Evolutionary conservation across 192 early-diverging fungal genomes (phyloP).

Genomic region (Dimargaris xerosporica): DNA sequence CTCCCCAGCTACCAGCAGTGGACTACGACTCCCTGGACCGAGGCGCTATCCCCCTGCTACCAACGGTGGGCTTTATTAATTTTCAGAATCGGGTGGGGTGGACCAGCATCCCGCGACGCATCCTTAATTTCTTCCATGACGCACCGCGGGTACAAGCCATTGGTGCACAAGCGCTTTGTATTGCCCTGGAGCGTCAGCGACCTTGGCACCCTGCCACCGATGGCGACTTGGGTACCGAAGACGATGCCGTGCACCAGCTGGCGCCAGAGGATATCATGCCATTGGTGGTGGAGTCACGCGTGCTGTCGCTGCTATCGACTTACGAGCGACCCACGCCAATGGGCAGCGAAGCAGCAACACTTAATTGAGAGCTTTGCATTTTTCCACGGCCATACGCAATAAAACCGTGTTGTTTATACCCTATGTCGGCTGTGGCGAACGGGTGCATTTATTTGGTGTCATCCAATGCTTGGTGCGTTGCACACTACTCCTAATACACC

Average conservation of each 20-base stretch:
- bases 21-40: slow-evolving; percentile 13
- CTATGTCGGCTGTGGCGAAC: too few relatives aligned
- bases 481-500: too few relatives aligned
- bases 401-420: too few relatives aligned
- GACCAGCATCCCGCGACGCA: slow-evolving; percentile 24
- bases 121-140: slow-evolving; percentile 24
- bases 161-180: slow-evolving; percentile 20
- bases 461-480: too few relatives aligned
- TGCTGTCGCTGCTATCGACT: not conserved
- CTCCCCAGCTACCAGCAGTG: not conserved
- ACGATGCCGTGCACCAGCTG: slow-evolving; percentile 8
- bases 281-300: not conserved
- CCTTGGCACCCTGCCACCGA: slow-evolving; percentile 16
- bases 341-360: too few relatives aligned
- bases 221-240: slow-evolving; percentile 15
- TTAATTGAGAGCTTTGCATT: too few relatives aligned
- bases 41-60: slow-evolving; percentile 17
- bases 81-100: slow-evolving; percentile 29
- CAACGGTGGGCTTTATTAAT: slow-evolving; percentile 23
- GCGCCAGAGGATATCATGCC: not conserved
- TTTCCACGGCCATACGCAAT: too few relatives aligned
- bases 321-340: not conserved
- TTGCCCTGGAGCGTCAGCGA: slow-evolving; percentile 18
- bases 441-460: too few relatives aligned
- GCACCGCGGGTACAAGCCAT: slow-evolving; percentile 22